Evolutionary conservation across 208 protist species (phyloP).

Genomic region (Jaenimonas drosophilae): DNA sequence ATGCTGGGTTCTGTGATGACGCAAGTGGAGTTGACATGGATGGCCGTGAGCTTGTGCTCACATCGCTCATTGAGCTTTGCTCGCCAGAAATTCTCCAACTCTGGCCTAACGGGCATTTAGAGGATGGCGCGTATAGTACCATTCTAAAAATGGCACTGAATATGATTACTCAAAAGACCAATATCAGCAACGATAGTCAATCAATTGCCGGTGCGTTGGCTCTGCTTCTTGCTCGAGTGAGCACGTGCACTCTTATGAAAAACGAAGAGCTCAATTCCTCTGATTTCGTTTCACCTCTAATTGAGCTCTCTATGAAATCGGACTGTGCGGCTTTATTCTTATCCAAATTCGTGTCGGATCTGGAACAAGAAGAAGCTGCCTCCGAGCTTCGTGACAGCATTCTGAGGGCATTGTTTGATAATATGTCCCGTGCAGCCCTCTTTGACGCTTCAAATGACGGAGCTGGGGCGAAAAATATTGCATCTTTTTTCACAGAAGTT

Average conservation of each 20-base stretch:
- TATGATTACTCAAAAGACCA: slow-evolving; percentile 82
- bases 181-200: slow-evolving; percentile 63
- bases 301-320: slow-evolving; percentile 71
- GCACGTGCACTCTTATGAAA: slow-evolving; percentile 28
- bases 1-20: slow-evolving; percentile 75
- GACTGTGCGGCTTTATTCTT: slow-evolving; percentile 66
- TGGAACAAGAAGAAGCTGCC: slow-evolving; percentile 44
- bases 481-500: slow-evolving; percentile 72
- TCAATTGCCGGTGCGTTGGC: slow-evolving; percentile 57
- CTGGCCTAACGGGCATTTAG: slow-evolving; percentile 40
- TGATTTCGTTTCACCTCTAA: slow-evolving; percentile 60
- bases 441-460: slow-evolving; percentile 45
- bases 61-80: slow-evolving; percentile 65
- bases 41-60: slow-evolving; percentile 76
- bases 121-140: slow-evolving; percentile 51
- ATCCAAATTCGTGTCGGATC: slow-evolving; percentile 58
- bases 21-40: slow-evolving; percentile 82
- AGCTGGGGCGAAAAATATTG: slow-evolving; percentile 59
- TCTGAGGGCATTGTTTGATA: slow-evolving; percentile 47
- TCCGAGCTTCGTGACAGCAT: slow-evolving; percentile 18
- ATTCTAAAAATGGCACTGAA: slow-evolving; percentile 57
- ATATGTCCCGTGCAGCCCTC: slow-evolving; percentile 42
- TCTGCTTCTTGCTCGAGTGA: slow-evolving; percentile 55
- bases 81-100: slow-evolving; percentile 46
- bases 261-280: slow-evolving; percentile 19